phyloP scores from a whole-genome alignment of 306 rosid species.

The Citrullus colocynthis region DNA sequence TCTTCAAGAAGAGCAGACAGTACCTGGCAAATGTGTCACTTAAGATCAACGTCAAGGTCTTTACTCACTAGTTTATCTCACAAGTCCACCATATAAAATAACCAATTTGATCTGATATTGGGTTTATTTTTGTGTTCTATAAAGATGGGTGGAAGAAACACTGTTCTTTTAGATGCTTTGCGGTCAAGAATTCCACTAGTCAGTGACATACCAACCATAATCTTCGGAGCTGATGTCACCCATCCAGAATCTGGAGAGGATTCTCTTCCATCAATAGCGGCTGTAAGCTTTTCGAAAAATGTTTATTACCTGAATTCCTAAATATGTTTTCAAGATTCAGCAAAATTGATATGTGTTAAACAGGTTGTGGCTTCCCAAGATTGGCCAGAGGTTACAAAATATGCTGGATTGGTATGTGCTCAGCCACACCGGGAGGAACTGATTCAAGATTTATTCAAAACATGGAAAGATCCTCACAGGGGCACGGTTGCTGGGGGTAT shows the following conservation, averaged over 20 bases:
- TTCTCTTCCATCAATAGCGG: slow-evolving; percentile 63
- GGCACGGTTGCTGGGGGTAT: slow-evolving; percentile 72
- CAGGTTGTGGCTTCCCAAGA: slow-evolving; percentile 88
- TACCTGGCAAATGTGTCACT: slow-evolving; percentile 53
- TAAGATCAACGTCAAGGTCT: slow-evolving; percentile 56
- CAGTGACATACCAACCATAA: slow-evolving; percentile 69
- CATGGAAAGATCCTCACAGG: slow-evolving; percentile 62
- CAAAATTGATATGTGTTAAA: background rate
- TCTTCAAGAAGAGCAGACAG: slow-evolving; percentile 48
- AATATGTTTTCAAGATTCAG: background rate
- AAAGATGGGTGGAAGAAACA: slow-evolving; percentile 71
- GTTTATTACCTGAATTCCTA: background rate
- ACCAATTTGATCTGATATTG: background rate
- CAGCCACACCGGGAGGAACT: slow-evolving; percentile 73
- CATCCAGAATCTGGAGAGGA: slow-evolving; percentile 67
- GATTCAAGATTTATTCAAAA: slow-evolving; percentile 62
- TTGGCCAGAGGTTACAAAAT: slow-evolving; percentile 79
- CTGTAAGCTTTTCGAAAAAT: slow-evolving; percentile 19
- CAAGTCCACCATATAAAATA: background rate
- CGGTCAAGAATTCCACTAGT: slow-evolving; percentile 61
- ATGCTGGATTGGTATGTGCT: slow-evolving; percentile 71
- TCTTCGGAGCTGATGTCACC: slow-evolving; percentile 78
- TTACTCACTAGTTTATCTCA: background rate
- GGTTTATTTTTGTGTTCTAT: background rate
- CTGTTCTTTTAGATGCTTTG: slow-evolving; percentile 65